phyloP scores from a whole-genome alignment of 2,329 filamentous ascomycete species.

The Colletotrichum spaethianum region DNA sequence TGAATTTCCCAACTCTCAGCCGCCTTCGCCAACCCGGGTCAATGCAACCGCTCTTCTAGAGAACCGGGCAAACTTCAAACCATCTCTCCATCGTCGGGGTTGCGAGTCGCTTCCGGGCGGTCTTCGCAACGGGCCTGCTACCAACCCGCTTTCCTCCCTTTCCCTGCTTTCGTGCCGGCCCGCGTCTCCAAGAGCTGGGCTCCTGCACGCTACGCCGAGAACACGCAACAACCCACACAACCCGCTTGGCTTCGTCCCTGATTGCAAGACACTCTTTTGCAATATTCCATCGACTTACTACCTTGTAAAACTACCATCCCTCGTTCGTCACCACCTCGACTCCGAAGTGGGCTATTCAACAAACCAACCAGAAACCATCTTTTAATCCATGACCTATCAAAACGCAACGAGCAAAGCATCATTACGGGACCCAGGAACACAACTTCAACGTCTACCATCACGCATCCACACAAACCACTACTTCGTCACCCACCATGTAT shows the following conservation, averaged over 20 bases:
- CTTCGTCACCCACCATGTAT: constrained; percentile 14
- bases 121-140: constrained; percentile 5
- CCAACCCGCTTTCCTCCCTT: too few species aligned
- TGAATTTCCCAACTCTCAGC: constrained; percentile 15
- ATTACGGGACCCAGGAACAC: constrained; percentile 33
- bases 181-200: constrained; percentile 38
- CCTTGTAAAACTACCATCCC: constrained; percentile 22
- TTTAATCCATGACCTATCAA: constrained; percentile 40
- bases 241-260: constrained; percentile 32
- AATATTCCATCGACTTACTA: constrained; percentile 22
- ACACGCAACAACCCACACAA: constrained; percentile 8
- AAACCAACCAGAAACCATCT: constrained; percentile 15
- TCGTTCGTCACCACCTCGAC: constrained; percentile 7
- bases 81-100: not conserved
- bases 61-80: constrained; percentile 1
- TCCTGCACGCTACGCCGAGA: constrained; percentile 26
- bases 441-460: constrained; percentile 21
- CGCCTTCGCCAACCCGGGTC: constrained; percentile 9
- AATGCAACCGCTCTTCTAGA: constrained; percentile 12
- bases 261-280: constrained; percentile 18
- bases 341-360: not conserved
- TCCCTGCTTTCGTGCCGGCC: constrained; percentile 35
- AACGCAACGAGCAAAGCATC: constrained; percentile 39
- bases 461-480: not conserved
- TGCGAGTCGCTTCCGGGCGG: not conserved